Percentiles rank a stretch among this genome's conserved stretches.
Conservation (phyloP, 345 rosid genomes). For the Melaleuca alternifolia region DNA sequence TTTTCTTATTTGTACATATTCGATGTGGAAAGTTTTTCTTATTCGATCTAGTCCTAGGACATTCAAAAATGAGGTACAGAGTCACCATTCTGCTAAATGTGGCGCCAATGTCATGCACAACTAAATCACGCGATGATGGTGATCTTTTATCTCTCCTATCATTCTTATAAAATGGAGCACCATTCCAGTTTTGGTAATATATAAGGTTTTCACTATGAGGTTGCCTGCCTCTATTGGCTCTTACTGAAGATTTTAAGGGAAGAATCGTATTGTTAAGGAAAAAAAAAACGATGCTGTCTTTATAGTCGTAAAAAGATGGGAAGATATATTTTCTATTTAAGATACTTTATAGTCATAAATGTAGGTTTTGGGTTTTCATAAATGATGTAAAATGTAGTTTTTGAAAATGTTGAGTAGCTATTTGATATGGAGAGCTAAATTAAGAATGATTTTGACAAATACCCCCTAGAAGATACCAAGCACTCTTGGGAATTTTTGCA, state of each 20-base stretch:
- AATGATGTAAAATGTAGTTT: background rate
- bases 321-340: background rate
- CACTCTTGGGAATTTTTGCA: background rate
- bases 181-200: background rate
- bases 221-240: background rate
- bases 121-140: fast-evolving
- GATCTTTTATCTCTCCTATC: background rate
- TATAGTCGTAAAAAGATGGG: background rate
- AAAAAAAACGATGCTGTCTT: background rate
- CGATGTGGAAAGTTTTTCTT: background rate
- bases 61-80: background rate
- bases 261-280: background rate
- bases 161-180: background rate
- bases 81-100: background rate
- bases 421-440: background rate
- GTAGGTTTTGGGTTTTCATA: background rate
- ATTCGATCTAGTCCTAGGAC: background rate
- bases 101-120: background rate
- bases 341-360: background rate
- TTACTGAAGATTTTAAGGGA: background rate
- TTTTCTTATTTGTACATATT: background rate
- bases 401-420: background rate
- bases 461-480: background rate
- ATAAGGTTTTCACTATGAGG: background rate
- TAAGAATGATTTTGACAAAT: background rate